Evolutionary conservation across 2,329 filamentous ascomycete genomes (phyloP).

Genomic region (Fonsecaea pugnacius): DNA sequence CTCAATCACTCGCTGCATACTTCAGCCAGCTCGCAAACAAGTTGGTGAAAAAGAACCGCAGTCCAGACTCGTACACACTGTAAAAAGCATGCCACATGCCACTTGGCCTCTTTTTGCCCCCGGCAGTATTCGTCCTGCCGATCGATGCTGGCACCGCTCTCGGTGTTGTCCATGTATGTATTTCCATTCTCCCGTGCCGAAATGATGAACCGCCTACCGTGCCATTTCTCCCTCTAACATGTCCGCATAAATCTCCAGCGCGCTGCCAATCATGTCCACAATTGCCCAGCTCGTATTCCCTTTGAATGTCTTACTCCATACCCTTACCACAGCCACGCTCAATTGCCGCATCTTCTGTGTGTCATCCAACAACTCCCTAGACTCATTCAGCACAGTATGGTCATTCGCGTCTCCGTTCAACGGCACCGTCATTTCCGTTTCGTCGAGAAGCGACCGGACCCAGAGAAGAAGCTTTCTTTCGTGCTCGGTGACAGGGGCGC

Average conservation of each 20-base stretch:
- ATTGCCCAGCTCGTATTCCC: constrained; percentile 57
- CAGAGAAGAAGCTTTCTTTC: constrained; percentile 53
- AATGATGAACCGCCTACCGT: constrained; percentile 8
- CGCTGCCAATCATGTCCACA: constrained; percentile 53
- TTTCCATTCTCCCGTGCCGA: neutral
- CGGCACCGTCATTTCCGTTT: constrained; percentile 52
- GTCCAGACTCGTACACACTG: neutral
- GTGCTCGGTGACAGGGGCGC: constrained; percentile 51
- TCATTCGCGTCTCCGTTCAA: constrained; percentile 34
- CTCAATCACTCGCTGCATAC: neutral
- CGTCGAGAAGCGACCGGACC: constrained; percentile 57
- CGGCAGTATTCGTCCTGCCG: no score
- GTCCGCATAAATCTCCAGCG: constrained; percentile 53
- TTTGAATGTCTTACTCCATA: constrained; percentile 56
- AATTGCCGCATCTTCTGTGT: constrained; percentile 51
- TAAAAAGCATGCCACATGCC: neutral
- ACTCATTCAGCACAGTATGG: constrained; percentile 29
- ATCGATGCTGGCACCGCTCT: neutral
- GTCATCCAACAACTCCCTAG: constrained; percentile 49
- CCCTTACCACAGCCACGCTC: constrained; percentile 54
- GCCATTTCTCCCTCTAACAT: constrained; percentile 45
- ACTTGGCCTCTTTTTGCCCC: neutral
- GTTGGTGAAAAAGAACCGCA: neutral
- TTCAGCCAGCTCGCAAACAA: neutral
- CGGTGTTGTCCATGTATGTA: neutral